Percentiles rank a stretch among this genome's conserved stretches.
These are phyloP conservation scores for Alternaria longipes DNA, from an alignment of 2,329 filamentous ascomycete genomes.

Conservation along the genomic window DNA sequence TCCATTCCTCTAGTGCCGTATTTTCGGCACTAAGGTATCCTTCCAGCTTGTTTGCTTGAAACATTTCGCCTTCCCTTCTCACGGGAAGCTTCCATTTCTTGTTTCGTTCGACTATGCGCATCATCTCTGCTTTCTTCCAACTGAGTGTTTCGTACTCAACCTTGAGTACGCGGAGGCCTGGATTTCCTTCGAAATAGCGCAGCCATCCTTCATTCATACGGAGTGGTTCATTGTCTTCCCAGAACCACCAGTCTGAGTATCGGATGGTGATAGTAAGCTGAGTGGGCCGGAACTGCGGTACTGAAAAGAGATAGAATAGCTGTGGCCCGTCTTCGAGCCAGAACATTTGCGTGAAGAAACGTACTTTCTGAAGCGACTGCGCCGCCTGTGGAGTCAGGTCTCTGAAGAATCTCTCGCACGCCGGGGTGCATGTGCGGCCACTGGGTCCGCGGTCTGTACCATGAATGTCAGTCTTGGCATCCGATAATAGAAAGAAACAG, in stretches of 20 bases:
- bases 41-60: constrained; percentile 2
- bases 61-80: neutral
- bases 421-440: constrained; percentile 4
- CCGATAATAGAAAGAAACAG: no score
- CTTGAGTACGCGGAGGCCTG: constrained; percentile 12
- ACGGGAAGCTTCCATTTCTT: constrained; percentile 19
- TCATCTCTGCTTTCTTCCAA: constrained; percentile 23
- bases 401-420: constrained; percentile 11
- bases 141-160: constrained; percentile 25
- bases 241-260: constrained; percentile 68
- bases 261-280: constrained; percentile 58
- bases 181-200: constrained; percentile 4
- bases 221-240: constrained; percentile 95
- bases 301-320: neutral
- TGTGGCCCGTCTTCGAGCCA: constrained; percentile 14
- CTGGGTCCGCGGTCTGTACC: constrained; percentile 15
- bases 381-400: constrained; percentile 5
- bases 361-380: constrained; percentile 16
- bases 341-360: constrained; percentile 22
- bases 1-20: constrained; percentile 20
- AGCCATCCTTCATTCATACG: constrained; percentile 15
- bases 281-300: constrained; percentile 12
- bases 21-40: constrained; percentile 20
- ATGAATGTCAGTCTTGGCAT: neutral
- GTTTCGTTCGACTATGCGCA: constrained; percentile 20